Evolutionary conservation across 352 stramenopile species (phyloP).

Genomic region (Phytopythium kandeliae): DNA sequence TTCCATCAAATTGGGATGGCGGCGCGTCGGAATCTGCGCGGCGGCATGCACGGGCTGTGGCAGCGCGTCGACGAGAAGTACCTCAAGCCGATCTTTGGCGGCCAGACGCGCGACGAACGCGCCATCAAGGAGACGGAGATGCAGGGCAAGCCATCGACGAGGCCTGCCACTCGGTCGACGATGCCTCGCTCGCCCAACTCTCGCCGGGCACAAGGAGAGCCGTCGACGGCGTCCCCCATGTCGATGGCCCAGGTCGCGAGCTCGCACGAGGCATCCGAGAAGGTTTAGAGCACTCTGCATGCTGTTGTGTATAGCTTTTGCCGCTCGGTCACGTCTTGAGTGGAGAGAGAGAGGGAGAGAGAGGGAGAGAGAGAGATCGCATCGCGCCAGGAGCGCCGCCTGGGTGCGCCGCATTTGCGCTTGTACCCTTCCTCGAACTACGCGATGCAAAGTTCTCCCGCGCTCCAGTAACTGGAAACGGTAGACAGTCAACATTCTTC

Average conservation of each 20-base stretch:
- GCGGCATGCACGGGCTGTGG: constrained; percentile 59
- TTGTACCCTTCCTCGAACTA: too few species aligned
- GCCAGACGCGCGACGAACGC: constrained; percentile 24
- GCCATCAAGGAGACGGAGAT: constrained; percentile 15
- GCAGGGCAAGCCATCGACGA: constrained; percentile 10
- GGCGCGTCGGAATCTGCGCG: constrained; percentile 21
- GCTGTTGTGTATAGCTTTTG: too few species aligned
- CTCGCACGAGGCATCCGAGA: constrained; percentile 36
- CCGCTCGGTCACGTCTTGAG: too few species aligned
- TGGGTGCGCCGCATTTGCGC: too few species aligned
- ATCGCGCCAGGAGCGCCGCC: too few species aligned
- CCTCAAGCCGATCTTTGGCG: constrained; percentile 67
- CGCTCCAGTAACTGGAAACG: too few species aligned
- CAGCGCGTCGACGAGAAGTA: constrained; percentile 64
- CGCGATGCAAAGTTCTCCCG: too few species aligned
- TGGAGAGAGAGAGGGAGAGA: too few species aligned
- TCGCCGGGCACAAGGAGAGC: neutral
- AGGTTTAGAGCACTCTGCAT: constrained; percentile 13
- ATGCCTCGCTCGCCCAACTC: constrained; percentile 6
- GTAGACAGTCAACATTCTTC: too few species aligned
- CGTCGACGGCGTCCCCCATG: constrained; percentile 17
- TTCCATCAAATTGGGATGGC: constrained; percentile 32
- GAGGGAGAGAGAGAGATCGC: too few species aligned
- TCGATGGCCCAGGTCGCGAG: constrained; percentile 54
- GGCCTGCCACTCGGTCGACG: neutral